Base-by-base conservation (phyloP, 2,329 filamentous ascomycete species). In the Pseudogymnoascus sp. region DNA sequence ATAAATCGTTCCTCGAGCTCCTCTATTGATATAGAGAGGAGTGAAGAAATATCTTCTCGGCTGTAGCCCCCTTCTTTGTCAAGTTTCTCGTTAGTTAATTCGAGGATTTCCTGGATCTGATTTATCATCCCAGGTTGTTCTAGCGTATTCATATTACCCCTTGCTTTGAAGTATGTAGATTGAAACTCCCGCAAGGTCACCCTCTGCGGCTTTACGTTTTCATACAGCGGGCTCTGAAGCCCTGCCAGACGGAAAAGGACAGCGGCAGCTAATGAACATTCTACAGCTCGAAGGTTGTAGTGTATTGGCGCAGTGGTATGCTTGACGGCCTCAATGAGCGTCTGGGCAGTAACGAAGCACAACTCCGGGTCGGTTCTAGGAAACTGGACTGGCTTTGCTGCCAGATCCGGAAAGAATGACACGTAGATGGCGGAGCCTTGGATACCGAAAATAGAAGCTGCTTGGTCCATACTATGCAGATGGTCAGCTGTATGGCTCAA, bases 201-300 rank as follows among this genome's bases (percentile, higher is more conserved):
- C 8, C 89, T 90, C 8, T 97, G 81, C 0, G 94, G 93, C 3
- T 88, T 89, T 4, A 87, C 86, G 73, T 97, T 94, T 62, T 82
- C 76, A 21, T 90, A 87, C 0, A 97, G 84, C 31, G 78, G 74
- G 0, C 83, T 85, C 36, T 78, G 79, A 0, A 78, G 71, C 8
- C 82, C 80, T 72, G 81, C 83, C 62, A 85, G 75, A 25, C 78
- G 76, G 31, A 84, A 80, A 64, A 87, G 79, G 70, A 83, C 85
- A 25, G 82, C 82, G 2, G 94, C 91, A 2, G 94, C 94, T 36
- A 99, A 82, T 60, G 89, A 94, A 77, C 91, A 95, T 76, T 99
- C 94, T 37, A 97, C 94, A 1, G 99, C 94, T 29, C 94, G 88
- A 21, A 99, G 83, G 74, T 99, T 99, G 80, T 97, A 99, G 80